Evolutionary conservation across 768 basidiomycete species (phyloP).

Genomic region (Trametes gibbosa): DNA sequence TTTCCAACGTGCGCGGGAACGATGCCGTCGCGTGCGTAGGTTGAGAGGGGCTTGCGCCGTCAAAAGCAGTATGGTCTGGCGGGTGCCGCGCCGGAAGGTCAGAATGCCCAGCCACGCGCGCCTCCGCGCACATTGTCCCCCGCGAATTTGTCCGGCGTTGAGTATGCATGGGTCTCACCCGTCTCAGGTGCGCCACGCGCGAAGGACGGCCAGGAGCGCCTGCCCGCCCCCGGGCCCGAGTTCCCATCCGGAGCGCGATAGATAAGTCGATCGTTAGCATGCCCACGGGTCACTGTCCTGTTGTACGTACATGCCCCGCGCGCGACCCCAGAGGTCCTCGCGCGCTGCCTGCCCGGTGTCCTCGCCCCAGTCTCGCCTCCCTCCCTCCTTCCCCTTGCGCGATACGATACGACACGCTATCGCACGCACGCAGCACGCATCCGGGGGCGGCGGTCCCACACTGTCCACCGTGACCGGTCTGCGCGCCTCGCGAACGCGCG

Average conservation of each 20-base stretch:
- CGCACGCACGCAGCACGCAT: not conserved
- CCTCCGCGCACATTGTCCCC: no score
- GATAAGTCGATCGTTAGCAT: conserved; percentile 3
- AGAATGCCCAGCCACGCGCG: not conserved
- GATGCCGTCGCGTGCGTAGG: not conserved
- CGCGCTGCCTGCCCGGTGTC: no score
- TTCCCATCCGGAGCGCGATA: conserved; percentile 5
- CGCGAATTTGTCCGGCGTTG: conserved; percentile 8
- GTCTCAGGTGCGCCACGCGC: not conserved
- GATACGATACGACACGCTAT: not conserved
- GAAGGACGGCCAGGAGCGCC: conserved; percentile 4
- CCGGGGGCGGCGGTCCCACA: not conserved
- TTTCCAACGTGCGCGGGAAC: not conserved
- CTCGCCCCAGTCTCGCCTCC: no score
- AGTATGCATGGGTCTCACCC: conserved; percentile 6
- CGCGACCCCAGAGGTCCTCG: no score
- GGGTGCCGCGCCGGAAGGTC: no score
- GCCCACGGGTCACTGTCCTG: not conserved
- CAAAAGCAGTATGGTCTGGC: not conserved
- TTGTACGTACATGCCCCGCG: not conserved
- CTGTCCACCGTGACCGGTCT: not conserved
- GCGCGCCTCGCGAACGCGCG: not conserved
- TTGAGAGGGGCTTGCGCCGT: not conserved
- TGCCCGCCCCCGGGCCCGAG: not conserved
- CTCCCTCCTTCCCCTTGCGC: no score